Percentiles rank a stretch among this genome's conserved stretches.
phyloP scores from a whole-genome alignment of 306 rosid species.

The Vicia villosa region DNA sequence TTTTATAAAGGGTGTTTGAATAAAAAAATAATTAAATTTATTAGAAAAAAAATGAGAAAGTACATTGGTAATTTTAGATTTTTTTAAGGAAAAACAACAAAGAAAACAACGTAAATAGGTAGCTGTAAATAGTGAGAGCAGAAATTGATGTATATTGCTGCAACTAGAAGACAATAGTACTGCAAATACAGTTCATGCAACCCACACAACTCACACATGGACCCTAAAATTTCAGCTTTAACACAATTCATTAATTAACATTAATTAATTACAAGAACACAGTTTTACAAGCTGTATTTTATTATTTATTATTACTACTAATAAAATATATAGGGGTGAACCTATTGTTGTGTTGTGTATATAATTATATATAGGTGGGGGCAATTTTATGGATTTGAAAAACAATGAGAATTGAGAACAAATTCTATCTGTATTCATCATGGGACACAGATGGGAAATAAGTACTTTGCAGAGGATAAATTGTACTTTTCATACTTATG shows the following conservation, averaged over 20 bases:
- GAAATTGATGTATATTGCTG: slow-evolving; percentile 40
- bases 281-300: slow-evolving; percentile 18
- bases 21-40: not conserved
- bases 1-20: not conserved
- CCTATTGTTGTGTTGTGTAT: not conserved
- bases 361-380: not conserved
- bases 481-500: slow-evolving; percentile 8
- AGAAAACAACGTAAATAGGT: slow-evolving; percentile 4
- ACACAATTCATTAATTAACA: not conserved
- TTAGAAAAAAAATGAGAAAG: too few relatives aligned
- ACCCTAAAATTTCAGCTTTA: slow-evolving; percentile 26
- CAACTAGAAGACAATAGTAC: slow-evolving; percentile 32
- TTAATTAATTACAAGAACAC: slow-evolving; percentile 17
- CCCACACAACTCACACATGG: slow-evolving; percentile 41
- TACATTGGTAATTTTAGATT: not conserved
- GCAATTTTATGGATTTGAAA: slow-evolving; percentile 9
- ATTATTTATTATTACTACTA: not conserved
- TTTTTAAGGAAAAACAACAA: not conserved
- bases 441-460: not conserved
- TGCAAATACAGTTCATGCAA: slow-evolving; percentile 39
- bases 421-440: not conserved
- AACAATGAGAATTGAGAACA: not conserved
- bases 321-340: not conserved
- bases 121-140: slow-evolving; percentile 17
- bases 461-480: slow-evolving; percentile 15